Evolutionary conservation across 371 early-diverging fungal species (phyloP), one percentile per base, ranked within the genome.

Genomic region (Dichotomocladium elegans): DNA sequence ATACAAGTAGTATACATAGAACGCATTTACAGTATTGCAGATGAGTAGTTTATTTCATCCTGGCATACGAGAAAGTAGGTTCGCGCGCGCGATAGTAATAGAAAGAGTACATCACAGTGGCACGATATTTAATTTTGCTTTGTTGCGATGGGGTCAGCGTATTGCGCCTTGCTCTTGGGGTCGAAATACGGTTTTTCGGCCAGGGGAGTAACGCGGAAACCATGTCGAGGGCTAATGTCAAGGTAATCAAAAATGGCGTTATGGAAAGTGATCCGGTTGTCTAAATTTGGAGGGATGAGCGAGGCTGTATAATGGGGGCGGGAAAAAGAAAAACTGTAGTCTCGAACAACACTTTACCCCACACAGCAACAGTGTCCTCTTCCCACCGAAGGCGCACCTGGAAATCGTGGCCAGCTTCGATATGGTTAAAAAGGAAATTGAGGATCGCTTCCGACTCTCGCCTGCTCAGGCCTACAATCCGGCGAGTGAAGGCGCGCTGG

Each of bases 321-420:
- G 44, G 6, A 15, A 43, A 12, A 4, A 43, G 6, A 14, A 12
- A 15, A 3, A 19, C 19, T 15, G 12, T 4, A 43, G 26, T 43
- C 4, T 21, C 42, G 12, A 19, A 3, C 19, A 43, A 21, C n/a
- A n/a, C n/a, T n/a, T 37, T 51, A 26, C 84, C 82, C 83, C 83
- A 83, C 25, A 83, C 75, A 14, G 86, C 86, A 3, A 85, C 79
- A 25, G 68, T 64, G 57, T 80, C 64, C 57, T 70, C 73, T 30
- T 57, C 57, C 83, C 83, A 83, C 22, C 57, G 64, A 76, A 82
- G 84, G 10, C 88, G 82, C 26, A 86, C 85, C 35, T 83, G 81
- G 58, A 79, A 77, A 28, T 88, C 84, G 41, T 73, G 60, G 11
- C 80, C 75, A 49, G 71, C 61, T 24, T 72, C 57, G 31, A 77